phyloP scores from a whole-genome alignment of 257 asterid species.

The Solanum piurae region DNA sequence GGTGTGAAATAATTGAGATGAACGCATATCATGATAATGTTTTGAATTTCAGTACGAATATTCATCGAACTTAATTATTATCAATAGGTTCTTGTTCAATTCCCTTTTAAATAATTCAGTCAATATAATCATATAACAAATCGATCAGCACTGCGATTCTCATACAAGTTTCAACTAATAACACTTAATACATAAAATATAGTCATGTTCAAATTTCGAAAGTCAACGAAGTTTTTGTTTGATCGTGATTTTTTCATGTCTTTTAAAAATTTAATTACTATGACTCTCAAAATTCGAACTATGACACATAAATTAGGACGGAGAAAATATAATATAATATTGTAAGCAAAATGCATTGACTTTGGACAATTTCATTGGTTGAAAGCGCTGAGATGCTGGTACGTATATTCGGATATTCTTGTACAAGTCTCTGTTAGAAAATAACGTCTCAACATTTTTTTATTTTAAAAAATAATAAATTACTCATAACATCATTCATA shows the following conservation, averaged over 20 bases:
- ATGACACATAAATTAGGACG: not conserved
- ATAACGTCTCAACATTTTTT: not conserved
- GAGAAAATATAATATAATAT: not conserved
- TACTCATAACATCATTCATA: not conserved
- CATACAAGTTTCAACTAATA: not conserved
- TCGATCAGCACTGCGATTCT: constrained; percentile 8
- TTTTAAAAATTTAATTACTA: not conserved
- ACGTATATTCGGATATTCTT: constrained; percentile 5
- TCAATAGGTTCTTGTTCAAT: not conserved
- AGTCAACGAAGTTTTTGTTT: not conserved
- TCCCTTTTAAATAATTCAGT: not conserved
- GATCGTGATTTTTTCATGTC: not conserved
- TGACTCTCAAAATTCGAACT: not conserved
- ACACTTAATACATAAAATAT: not conserved
- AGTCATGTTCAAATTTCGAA: not conserved
- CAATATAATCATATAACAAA: not conserved
- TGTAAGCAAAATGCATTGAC: constrained; percentile 3
- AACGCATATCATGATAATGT: not conserved
- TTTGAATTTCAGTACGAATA: not conserved
- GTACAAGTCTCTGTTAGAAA: not conserved
- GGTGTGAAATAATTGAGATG: not conserved
- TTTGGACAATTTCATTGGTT: not conserved
- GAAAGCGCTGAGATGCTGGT: not conserved
- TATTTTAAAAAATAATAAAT: not conserved
- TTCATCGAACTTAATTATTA: not conserved